Conservation (phyloP, 495 filamentous ascomycete species). For the Pseudotulostoma volvatum region DNA sequence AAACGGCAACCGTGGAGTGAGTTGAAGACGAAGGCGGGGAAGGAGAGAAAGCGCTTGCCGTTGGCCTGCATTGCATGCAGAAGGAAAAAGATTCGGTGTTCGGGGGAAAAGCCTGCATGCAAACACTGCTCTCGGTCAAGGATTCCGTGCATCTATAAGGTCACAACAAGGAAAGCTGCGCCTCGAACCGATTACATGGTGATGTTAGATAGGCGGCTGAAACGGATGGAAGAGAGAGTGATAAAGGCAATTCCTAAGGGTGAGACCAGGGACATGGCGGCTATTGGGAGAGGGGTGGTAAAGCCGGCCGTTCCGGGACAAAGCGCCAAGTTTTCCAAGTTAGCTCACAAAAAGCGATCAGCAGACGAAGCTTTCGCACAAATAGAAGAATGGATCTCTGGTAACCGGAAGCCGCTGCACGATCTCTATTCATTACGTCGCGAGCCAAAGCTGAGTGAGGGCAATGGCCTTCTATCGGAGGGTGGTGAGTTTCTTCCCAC, state of each 20-base stretch:
- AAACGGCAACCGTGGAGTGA: constrained; percentile 67
- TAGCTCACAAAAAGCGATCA: constrained; percentile 58
- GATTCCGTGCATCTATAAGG: constrained; percentile 97
- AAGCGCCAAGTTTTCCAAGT: constrained; percentile 31
- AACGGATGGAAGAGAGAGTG: constrained; percentile 93
- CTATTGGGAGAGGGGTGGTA: constrained; percentile 58
- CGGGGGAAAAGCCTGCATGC: constrained; percentile 92
- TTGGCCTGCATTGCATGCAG: constrained; percentile 93
- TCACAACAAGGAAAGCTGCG: constrained; percentile 87
- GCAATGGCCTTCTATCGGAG: constrained; percentile 56
- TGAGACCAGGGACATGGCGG: constrained; percentile 41
- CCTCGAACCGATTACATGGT: constrained; percentile 98
- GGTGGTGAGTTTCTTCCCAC: constrained; percentile 73
- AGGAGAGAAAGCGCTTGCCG: constrained; percentile 84
- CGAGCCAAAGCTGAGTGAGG: constrained; percentile 46
- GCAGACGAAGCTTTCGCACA: constrained; percentile 84
- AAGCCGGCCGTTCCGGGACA: constrained; percentile 57
- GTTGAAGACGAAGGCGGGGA: constrained; percentile 94
- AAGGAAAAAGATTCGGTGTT: constrained; percentile 95
- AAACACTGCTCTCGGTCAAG: constrained; percentile 89
- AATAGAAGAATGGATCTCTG: constrained; percentile 65
- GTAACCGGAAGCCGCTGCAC: constrained; percentile 26
- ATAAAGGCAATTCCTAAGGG: constrained; percentile 90
- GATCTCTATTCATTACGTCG: constrained; percentile 40
- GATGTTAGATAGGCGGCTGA: constrained; percentile 86